phyloP scores from a whole-genome alignment of 2,329 filamentous ascomycete species.

The Aspergillus piperis region DNA sequence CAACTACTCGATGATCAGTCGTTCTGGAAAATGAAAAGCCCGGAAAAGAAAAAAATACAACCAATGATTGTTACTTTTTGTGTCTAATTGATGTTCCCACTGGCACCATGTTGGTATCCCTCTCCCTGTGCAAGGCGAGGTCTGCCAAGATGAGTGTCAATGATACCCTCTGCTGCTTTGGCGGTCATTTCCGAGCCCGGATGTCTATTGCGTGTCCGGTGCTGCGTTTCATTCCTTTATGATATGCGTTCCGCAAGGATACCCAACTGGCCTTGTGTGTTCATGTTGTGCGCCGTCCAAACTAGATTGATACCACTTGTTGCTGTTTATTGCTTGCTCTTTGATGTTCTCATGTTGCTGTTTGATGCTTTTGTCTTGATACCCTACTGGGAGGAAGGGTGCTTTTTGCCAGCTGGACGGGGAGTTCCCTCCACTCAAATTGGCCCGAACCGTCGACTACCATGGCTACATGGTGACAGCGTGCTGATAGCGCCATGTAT shows the following conservation, averaged over 20 bases:
- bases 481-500: constrained; percentile 21
- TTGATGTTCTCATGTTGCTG: constrained; percentile 24
- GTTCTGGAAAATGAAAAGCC: constrained; percentile 13
- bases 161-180: constrained; percentile 35
- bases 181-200: constrained; percentile 28
- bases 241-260: constrained; percentile 37
- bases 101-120: constrained; percentile 25
- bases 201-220: constrained; percentile 20
- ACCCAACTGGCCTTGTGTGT: constrained; percentile 26
- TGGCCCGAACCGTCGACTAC: constrained; percentile 27
- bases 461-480: constrained; percentile 21
- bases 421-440: constrained; percentile 23
- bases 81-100: constrained; percentile 23
- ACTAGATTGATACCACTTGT: constrained; percentile 43
- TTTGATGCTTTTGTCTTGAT: constrained; percentile 37
- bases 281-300: constrained; percentile 30
- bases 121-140: constrained; percentile 14
- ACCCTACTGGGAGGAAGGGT: constrained; percentile 35
- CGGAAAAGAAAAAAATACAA: constrained; percentile 14
- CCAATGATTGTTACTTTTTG: constrained; percentile 3
- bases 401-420: constrained; percentile 25
- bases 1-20: constrained; percentile 24
- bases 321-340: constrained; percentile 35
- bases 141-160: constrained; percentile 27
- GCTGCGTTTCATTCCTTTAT: constrained; percentile 36